Base-by-base conservation (phyloP, 345 rosid species). In the Balakata baccata region DNA sequence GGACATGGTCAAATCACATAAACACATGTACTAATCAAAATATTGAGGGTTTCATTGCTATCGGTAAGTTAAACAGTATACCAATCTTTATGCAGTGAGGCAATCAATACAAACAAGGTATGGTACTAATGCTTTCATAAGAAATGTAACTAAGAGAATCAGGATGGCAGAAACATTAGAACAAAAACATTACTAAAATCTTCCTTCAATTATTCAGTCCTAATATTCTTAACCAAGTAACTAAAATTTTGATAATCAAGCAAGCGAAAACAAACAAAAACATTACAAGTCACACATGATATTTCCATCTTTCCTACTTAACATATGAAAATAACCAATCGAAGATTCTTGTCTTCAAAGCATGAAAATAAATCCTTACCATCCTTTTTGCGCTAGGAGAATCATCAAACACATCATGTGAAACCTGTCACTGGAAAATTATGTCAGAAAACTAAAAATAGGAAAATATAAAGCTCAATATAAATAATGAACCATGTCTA, bases 301-400 rank as follows among this genome's bases (percentile, higher is more conserved):
- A 56, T 4, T 3, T 39, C 51, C 1, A 0, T 60, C 39, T 73
- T 25, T 37, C 7, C 47, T 23, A 41, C 37, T 23, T 20, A 17
- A 38, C 1, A 50, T 34, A 3, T 13, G 64, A 50, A 69, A 69
- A 2, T 12, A 65, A 11, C 20, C 39, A 20, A 20, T 57, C 29
- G 20, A 8, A 16, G 11, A 11, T 43, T 22, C 8, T 50, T 1
- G 34, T 52, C 47, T 60, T 0, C n/a, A 43, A 41, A 46, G 22
- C 56, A 58, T 16, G 64, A 12, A 25, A 46, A 14, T 20, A 49
- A 49, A 65, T 29, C 16, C 73, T 65, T 58, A 90, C 98, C 92
- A 90, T 77, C 85, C 83, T 90, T 80, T 94, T 94, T 62, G 75
- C 78, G 65, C 73, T 72, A 43, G 93, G 87, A 47, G 88, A 82